These are phyloP conservation scores for Fusarium coffeatum DNA, from an alignment of 2,329 filamentous ascomycete genomes.

Conservation along the genomic window DNA sequence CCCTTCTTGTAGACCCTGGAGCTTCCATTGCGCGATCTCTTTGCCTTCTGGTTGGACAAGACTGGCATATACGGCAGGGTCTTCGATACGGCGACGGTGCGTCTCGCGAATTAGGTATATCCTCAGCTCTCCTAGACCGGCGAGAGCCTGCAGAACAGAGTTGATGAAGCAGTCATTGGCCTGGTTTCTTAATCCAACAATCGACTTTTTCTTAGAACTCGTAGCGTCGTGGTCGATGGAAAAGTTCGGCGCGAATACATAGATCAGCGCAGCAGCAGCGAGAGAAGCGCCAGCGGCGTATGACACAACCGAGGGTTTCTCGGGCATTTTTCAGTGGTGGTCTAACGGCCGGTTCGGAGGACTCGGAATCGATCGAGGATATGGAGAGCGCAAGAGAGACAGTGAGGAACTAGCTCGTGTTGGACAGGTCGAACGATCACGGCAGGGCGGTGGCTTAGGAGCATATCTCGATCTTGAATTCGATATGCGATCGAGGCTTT, in stretches of 20 bases:
- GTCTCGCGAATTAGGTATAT: conserved; percentile 93
- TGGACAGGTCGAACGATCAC: conserved; percentile 43
- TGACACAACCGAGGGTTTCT: conserved; percentile 67
- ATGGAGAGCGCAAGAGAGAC: conserved; percentile 14
- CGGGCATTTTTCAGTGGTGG: conserved; percentile 49
- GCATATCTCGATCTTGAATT: conserved; percentile 39
- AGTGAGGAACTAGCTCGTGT: conserved; percentile 29
- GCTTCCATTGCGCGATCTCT: conserved; percentile 67
- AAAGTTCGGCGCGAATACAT: conserved; percentile 98
- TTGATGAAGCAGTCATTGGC: conserved; percentile 99
- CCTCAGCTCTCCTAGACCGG: conserved; percentile 88
- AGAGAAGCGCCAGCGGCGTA: conserved; percentile 97
- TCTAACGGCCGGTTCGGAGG: conserved; percentile 38
- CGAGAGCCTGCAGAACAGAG: conserved; percentile 91
- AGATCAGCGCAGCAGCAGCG: conserved; percentile 93
- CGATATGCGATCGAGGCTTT: conserved; percentile 14
- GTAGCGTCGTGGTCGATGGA: conserved; percentile 86
- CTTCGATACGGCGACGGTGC: conserved; percentile 84
- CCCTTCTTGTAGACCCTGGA: conserved; percentile 79
- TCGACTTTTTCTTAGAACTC: conserved; percentile 78
- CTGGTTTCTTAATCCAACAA: conserved; percentile 88
- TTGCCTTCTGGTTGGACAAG: conserved; percentile 63
- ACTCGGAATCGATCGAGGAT: conserved; percentile 24
- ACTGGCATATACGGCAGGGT: conserved; percentile 77
- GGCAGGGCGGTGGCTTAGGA: conserved; percentile 35